These are phyloP conservation scores for Pseudisothecium myosuroides DNA, from an alignment of 225 moss, liverwort and hornwort genomes.

Conservation along the genomic window DNA sequence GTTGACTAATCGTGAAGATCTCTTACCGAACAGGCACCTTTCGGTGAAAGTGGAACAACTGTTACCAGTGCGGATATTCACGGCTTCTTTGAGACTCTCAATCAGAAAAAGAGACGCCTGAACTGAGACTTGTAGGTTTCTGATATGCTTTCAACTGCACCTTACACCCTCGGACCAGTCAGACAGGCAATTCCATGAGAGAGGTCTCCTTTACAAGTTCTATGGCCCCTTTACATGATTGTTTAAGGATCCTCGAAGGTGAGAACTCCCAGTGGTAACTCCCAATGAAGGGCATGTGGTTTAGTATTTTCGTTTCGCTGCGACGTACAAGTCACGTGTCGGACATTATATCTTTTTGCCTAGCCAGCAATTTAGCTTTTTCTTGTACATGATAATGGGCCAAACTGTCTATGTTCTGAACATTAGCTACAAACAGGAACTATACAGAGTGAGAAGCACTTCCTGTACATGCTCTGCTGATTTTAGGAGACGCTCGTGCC, in stretches of 20 bases:
- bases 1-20: neutral
- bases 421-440: neutral
- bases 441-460: neutral
- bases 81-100: conserved; percentile 65
- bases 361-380: neutral
- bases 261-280: neutral
- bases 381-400: neutral
- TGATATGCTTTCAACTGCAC: neutral
- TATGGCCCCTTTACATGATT: neutral
- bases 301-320: neutral
- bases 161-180: neutral
- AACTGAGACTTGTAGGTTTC: conserved; percentile 8
- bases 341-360: neutral
- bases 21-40: conserved; percentile 34
- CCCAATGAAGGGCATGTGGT: neutral
- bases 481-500: neutral
- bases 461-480: neutral
- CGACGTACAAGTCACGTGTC: neutral
- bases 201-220: neutral
- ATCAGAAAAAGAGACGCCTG: conserved; percentile 54
- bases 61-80: conserved; percentile 83
- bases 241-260: neutral
- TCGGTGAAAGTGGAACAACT: conserved; percentile 56
- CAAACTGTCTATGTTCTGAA: neutral
- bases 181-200: neutral